A percentile compares a stretch with the other conserved stretches of the same genome.
Conservation (phyloP, 2,329 filamentous ascomycete species). For the Ascochyta lentis region DNA sequence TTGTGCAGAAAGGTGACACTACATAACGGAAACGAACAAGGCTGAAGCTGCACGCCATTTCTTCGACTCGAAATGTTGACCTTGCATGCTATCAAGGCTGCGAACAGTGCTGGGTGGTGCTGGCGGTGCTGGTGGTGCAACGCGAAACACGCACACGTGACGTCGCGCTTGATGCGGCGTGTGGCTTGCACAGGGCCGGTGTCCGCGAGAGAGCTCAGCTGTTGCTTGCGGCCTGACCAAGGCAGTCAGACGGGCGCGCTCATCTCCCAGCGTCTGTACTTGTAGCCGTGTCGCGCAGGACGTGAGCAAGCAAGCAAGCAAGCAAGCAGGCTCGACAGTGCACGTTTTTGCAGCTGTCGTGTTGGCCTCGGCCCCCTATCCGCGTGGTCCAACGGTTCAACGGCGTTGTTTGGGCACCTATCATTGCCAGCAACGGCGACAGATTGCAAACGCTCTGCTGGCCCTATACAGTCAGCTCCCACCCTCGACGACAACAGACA, state of each 20-base stretch:
- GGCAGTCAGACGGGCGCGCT: constrained; percentile 12
- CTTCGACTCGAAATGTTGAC: background rate
- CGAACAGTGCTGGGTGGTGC: background rate
- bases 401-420: constrained; percentile 18
- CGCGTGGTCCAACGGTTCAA: constrained; percentile 1
- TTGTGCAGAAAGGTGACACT: background rate
- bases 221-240: constrained; percentile 14
- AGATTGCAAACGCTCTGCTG: constrained; percentile 29
- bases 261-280: background rate
- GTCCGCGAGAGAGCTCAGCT: constrained; percentile 8
- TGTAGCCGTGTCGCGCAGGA: constrained; percentile 5
- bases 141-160: constrained; percentile 13
- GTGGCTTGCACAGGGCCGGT: constrained; percentile 1
- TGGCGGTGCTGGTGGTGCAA: background rate
- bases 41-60: background rate
- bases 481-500: constrained; percentile 33
- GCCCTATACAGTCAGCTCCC: constrained; percentile 24
- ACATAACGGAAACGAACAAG: background rate
- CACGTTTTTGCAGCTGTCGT: background rate
- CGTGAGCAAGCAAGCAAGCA: background rate
- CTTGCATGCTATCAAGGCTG: constrained; percentile 2
- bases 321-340: background rate
- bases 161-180: constrained; percentile 13
- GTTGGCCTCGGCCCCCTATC: constrained; percentile 4
- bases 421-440: constrained; percentile 11